phyloP scores from a whole-genome alignment of 768 basidiomycete species.

The Strobilomyces dryophilus region DNA sequence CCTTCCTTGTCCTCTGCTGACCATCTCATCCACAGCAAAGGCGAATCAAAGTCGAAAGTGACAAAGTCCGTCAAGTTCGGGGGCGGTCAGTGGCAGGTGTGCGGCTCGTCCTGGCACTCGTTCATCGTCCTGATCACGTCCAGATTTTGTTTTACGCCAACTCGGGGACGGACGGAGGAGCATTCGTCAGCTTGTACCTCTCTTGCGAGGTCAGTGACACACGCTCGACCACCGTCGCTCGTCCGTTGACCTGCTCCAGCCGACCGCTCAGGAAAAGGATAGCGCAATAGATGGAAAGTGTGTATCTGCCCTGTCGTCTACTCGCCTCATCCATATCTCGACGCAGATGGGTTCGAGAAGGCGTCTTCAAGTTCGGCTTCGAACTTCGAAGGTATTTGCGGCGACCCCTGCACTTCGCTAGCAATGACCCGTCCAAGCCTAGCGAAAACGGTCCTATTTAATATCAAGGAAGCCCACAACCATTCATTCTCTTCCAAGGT shows the following conservation, averaged over 20 bases:
- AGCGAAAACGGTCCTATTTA: constrained; percentile 52
- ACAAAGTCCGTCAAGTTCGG: constrained; percentile 77
- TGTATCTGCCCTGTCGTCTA: constrained; percentile 3
- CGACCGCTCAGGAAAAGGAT: constrained; percentile 73
- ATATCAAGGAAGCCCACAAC: constrained; percentile 74
- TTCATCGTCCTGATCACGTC: not conserved
- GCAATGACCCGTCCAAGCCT: constrained; percentile 17
- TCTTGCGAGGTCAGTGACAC: constrained; percentile 67
- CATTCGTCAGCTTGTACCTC: constrained; percentile 71
- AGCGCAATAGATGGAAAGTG: constrained; percentile 58
- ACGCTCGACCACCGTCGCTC: not conserved
- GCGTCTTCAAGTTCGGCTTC: constrained; percentile 82
- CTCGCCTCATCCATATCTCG: not conserved
- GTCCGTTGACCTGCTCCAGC: constrained; percentile 39
- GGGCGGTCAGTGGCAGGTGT: constrained; percentile 70
- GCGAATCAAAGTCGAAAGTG: constrained; percentile 74
- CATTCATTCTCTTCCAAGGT: constrained; percentile 76
- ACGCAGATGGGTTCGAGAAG: constrained; percentile 76
- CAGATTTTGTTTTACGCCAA: constrained; percentile 85
- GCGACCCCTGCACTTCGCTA: not conserved
- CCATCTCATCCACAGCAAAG: constrained; percentile 41
- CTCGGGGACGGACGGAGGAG: constrained; percentile 59
- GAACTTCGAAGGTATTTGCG: constrained; percentile 62
- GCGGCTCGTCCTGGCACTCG: not conserved
- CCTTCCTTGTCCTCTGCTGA: not conserved